These are phyloP conservation scores for Anethum foeniculum DNA, from an alignment of 140 eudicot genomes.

Conservation along the genomic window DNA sequence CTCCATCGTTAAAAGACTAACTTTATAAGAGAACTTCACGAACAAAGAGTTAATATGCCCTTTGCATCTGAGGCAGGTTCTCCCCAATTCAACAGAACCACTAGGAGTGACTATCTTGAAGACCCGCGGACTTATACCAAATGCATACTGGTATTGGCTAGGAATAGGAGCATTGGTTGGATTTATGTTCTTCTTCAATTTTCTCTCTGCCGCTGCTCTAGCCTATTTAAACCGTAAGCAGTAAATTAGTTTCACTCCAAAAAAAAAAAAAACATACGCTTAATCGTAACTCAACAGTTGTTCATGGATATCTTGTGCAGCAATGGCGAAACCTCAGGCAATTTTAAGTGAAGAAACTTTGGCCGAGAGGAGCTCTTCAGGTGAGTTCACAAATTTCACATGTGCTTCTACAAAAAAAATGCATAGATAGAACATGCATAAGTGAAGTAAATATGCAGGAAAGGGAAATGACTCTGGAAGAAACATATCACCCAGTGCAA, in stretches of 20 bases:
- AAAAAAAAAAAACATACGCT: background rate
- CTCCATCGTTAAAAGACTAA: background rate
- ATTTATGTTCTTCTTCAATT: conserved; percentile 46
- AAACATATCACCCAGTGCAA: conserved; percentile 15
- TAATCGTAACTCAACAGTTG: background rate
- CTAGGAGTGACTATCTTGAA: conserved; percentile 37
- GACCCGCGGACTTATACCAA: conserved; percentile 47
- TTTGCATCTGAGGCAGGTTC: conserved; percentile 23
- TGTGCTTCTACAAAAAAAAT: background rate
- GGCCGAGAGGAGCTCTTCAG: conserved; percentile 22
- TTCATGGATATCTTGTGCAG: conserved; percentile 25
- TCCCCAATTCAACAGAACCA: conserved; percentile 16
- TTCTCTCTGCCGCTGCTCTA: conserved; percentile 39
- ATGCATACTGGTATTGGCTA: conserved; percentile 70
- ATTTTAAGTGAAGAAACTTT: conserved; percentile 25
- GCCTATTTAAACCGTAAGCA: conserved; percentile 53
- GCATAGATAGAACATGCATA: background rate
- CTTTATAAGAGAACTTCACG: background rate
- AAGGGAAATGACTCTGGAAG: conserved; percentile 16
- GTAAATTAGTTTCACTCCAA: background rate
- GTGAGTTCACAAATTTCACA: conserved; percentile 12
- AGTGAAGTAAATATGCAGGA: conserved; percentile 20
- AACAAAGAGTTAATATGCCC: background rate
- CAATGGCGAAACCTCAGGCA: conserved; percentile 38
- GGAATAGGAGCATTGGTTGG: conserved; percentile 58